Evolutionary conservation across 805 yeast species (phyloP), one percentile per base, ranked within the genome.

Genomic region (Torulaspora maleeae): DNA sequence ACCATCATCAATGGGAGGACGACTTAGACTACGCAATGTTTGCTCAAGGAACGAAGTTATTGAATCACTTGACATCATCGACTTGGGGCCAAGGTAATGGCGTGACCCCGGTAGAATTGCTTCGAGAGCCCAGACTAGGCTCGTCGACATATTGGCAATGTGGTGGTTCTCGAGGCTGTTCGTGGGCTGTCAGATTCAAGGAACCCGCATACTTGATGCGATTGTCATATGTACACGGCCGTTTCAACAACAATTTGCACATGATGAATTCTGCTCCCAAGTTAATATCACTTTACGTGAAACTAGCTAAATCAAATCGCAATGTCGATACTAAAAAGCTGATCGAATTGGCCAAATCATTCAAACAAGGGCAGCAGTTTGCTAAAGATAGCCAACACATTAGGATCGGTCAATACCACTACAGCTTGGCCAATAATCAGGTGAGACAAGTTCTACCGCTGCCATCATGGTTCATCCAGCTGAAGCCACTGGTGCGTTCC

Each of bases 221-320:
- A 25, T 38, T 72, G 10, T 49, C 60, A 5, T 70, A 72, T 48
- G 15, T 55, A 2, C 75, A 72, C 49, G 67, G 68, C 8, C 54
- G 70, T 27, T 64, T 65, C 24, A 52, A 59, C n/a, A 66, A 68
- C 50, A 66, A 66, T 42, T 48, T 67, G 16, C 70, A 68, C 24
- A 45, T 67, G 20, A 56, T 71, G 56, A 65, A 66, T 28, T 67
- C 75, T 5, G 70, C 73, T 8, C 76, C 76, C 3, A 63, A 60
- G 34, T 46, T 40, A 4, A 53, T 68, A 1, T 56, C 69, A 3
- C 47, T 71, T 1, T 71, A 59, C 51, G 59, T 67, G 9, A 55
- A 55, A 17, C 48, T 63, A 22, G 47, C 51, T 27, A 37, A 33
- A 33, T 16, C 33, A 13, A 27, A 27, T 17, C 45, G 48, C 10